phyloP scores from a whole-genome alignment of 352 stramenopile species.

The Stephanocyclus meneghinianus region DNA sequence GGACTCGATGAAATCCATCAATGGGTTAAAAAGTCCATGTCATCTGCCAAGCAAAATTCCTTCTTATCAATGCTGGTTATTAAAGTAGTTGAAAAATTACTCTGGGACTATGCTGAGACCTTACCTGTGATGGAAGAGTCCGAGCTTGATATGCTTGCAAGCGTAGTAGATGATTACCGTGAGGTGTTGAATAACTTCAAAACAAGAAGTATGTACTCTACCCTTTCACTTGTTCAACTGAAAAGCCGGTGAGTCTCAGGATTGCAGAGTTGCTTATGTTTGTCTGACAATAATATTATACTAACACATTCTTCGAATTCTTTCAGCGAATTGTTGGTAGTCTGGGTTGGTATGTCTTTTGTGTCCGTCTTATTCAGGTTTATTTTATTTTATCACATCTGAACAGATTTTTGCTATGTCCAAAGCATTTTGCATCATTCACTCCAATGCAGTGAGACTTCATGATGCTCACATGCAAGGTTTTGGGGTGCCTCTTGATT shows the following conservation, averaged over 20 bases:
- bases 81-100: slow-evolving; percentile 30
- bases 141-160: slow-evolving; percentile 39
- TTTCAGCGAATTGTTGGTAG: slow-evolving; percentile 41
- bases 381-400: not conserved
- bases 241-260: slow-evolving; percentile 22
- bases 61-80: slow-evolving; percentile 33
- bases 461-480: slow-evolving; percentile 28
- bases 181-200: slow-evolving; percentile 39
- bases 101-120: slow-evolving; percentile 34
- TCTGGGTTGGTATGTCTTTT: slow-evolving; percentile 48
- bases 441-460: slow-evolving; percentile 34
- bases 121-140: slow-evolving; percentile 14
- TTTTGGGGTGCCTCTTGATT: slow-evolving; percentile 51
- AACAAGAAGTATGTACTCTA: slow-evolving; percentile 10
- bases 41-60: slow-evolving; percentile 13
- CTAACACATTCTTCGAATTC: not conserved
- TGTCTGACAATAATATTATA: not conserved
- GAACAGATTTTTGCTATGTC: not conserved
- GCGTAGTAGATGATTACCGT: slow-evolving; percentile 46
- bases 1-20: slow-evolving; percentile 22
- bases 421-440: slow-evolving; percentile 50
- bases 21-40: slow-evolving; percentile 13
- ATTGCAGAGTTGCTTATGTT: not conserved
- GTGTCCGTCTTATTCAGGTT: not conserved
- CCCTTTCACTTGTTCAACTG: slow-evolving; percentile 31